These are phyloP conservation scores for Aspergillus sp. DNA, from an alignment of 2,329 filamentous ascomycete species.

Conservation along the genomic window DNA sequence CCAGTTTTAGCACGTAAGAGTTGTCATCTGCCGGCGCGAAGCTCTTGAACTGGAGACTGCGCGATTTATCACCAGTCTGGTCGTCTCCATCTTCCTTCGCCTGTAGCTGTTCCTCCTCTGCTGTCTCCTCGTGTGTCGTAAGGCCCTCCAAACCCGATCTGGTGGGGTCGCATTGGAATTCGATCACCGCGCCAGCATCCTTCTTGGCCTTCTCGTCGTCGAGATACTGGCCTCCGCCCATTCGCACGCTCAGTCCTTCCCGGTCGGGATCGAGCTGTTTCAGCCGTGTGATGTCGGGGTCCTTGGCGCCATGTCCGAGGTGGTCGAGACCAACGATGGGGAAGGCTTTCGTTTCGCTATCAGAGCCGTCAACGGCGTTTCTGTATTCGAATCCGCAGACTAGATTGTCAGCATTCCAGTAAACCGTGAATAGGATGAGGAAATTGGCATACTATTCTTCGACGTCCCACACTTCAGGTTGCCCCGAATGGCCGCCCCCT, in stretches of 20 bases:
- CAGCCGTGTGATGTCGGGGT: conserved; percentile 60
- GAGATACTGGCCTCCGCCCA: conserved; percentile 54
- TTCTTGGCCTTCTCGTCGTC: conserved; percentile 53
- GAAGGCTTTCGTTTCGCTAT: conserved; percentile 52
- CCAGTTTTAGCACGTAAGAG: conserved; percentile 61
- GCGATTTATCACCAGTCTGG: conserved; percentile 23
- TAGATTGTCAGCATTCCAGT: conserved; percentile 24
- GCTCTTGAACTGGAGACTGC: conserved; percentile 68
- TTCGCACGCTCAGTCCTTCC: conserved; percentile 64
- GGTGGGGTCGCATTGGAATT: conserved; percentile 73
- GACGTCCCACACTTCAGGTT: conserved; percentile 25
- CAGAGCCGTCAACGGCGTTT: conserved; percentile 42
- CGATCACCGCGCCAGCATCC: conserved; percentile 57
- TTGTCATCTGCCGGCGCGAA: conserved; percentile 58
- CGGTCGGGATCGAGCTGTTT: conserved; percentile 59
- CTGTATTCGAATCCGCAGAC: conserved; percentile 68
- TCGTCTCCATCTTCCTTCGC: conserved; percentile 6
- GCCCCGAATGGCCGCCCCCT: conserved; percentile 18
- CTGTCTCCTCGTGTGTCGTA: conserved; percentile 19
- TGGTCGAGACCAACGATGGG: conserved; percentile 68
- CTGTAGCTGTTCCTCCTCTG: conserved; percentile 22
- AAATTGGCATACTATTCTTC: conserved; percentile 27
- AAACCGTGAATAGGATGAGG: not conserved
- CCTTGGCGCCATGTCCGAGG: conserved; percentile 41
- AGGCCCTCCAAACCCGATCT: conserved; percentile 63